A percentile compares a stretch with the other conserved stretches of the same genome.
Evolutionary conservation across 2,329 filamentous ascomycete genomes (phyloP).

Genomic region (Botryotinia calthae): DNA sequence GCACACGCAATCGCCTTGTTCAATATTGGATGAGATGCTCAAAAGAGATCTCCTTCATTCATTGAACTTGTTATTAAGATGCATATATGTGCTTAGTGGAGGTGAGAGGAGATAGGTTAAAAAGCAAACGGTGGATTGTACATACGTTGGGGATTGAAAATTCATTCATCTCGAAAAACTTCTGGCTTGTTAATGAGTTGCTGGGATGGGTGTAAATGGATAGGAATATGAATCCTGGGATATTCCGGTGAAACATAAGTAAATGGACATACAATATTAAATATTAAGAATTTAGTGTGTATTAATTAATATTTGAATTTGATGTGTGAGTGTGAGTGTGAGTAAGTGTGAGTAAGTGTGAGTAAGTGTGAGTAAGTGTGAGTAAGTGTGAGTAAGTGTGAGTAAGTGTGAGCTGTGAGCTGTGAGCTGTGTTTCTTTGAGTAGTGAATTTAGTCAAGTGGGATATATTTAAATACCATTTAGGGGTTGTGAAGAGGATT

Average conservation of each 20-base stretch:
- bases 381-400: not conserved
- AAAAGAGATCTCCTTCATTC: slow-evolving; percentile 1
- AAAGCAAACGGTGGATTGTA: slow-evolving; percentile 9
- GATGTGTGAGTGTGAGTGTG: not conserved
- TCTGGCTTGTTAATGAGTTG: slow-evolving; percentile 14
- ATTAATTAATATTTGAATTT: not conserved
- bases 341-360: too few relatives aligned
- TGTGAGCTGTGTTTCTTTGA: not conserved
- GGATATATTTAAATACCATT: not conserved
- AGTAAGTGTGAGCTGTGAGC: not conserved
- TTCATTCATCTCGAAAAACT: not conserved
- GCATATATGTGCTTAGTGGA: not conserved
- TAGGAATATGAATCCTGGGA: slow-evolving; percentile 8
- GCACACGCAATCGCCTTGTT: slow-evolving; percentile 9
- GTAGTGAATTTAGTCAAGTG: not conserved
- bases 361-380: too few relatives aligned
- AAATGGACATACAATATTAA: slow-evolving; percentile 14
- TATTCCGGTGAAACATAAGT: not conserved
- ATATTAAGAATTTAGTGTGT: not conserved
- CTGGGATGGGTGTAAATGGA: slow-evolving; percentile 7
- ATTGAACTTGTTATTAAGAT: slow-evolving; percentile 2
- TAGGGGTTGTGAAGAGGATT: not conserved
- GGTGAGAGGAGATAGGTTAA: not conserved
- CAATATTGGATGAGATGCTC: slow-evolving; percentile 13
- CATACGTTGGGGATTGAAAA: slow-evolving; percentile 10